A percentile compares a stretch with the other conserved stretches of the same genome.
Conservation (phyloP, 768 basidiomycete genomes). For the Tricholoma hemisulphureum region DNA sequence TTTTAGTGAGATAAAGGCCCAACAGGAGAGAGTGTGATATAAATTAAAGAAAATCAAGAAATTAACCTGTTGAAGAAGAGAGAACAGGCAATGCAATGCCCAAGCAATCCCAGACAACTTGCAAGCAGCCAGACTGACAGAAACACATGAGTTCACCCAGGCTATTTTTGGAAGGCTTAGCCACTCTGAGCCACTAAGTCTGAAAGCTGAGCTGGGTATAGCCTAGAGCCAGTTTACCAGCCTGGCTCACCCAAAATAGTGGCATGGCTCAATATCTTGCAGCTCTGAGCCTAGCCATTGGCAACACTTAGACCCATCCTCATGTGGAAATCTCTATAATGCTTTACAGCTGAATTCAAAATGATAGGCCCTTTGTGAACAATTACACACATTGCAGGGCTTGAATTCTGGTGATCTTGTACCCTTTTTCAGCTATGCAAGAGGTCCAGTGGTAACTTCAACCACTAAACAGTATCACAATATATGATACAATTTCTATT, state of each 20-base stretch:
- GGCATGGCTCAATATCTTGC: not conserved
- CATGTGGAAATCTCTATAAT: too few relatives aligned
- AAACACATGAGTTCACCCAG: not conserved
- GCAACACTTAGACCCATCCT: too few relatives aligned
- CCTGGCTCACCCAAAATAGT: not conserved
- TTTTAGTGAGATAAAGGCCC: too few relatives aligned
- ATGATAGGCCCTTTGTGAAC: not conserved
- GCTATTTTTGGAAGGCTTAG: not conserved
- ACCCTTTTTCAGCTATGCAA: not conserved
- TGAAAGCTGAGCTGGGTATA: not conserved
- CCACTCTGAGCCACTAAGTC: not conserved
- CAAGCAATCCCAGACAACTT: too few relatives aligned
- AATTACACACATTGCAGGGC: not conserved
- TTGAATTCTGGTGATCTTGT: not conserved
- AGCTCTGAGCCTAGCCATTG: not conserved
- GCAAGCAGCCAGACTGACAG: not conserved
- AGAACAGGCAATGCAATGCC: too few relatives aligned
- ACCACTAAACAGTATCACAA: too few relatives aligned
- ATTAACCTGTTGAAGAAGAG: too few relatives aligned
- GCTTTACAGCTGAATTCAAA: too few relatives aligned
- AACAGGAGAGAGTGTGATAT: too few relatives aligned
- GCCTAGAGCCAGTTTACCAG: not conserved
- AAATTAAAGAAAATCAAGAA: too few relatives aligned
- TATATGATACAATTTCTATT: too few relatives aligned
- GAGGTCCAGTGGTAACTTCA: not conserved